Evolutionary conservation across 345 rosid species (phyloP).

Genomic region (Noccaea caerulescens): DNA sequence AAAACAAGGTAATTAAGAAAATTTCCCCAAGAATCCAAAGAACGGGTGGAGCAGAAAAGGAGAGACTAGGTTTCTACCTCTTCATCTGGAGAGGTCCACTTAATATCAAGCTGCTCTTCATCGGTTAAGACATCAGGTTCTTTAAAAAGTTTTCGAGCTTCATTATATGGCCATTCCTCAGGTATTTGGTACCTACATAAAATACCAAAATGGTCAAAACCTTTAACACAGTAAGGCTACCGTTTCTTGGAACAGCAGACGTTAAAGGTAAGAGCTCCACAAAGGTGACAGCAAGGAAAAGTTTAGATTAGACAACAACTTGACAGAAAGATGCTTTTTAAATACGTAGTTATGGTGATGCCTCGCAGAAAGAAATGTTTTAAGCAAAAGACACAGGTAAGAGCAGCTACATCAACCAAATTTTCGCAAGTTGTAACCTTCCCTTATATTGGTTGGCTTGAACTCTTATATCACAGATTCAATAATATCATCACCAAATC

Average conservation of each 20-base stretch:
- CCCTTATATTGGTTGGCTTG: slow-evolving; percentile 9
- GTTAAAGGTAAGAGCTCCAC: slow-evolving; percentile 7
- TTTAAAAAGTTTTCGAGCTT: slow-evolving; percentile 78
- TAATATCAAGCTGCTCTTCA: slow-evolving; percentile 71
- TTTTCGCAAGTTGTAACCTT: slow-evolving; percentile 8
- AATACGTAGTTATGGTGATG: background rate
- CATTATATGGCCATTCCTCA: slow-evolving; percentile 86
- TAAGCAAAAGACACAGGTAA: background rate
- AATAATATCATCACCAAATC: background rate
- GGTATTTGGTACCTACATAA: slow-evolving; percentile 75
- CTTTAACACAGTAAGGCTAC: background rate
- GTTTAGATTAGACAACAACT: background rate
- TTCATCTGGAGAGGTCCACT: slow-evolving; percentile 90
- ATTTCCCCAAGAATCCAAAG: background rate
- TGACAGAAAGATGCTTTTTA: background rate
- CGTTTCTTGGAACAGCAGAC: background rate
- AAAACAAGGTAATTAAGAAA: background rate
- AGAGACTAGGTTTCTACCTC: slow-evolving; percentile 55
- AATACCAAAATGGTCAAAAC: background rate
- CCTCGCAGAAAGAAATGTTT: background rate
- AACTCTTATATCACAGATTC: background rate
- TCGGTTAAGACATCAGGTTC: slow-evolving; percentile 71
- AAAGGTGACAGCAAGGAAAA: background rate
- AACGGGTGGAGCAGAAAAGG: slow-evolving; percentile 11
- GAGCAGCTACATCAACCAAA: slow-evolving; percentile 22